These are phyloP conservation scores for Talaromyces albobiverticillius DNA, from an alignment of 2,329 filamentous ascomycete genomes.

Conservation along the genomic window DNA sequence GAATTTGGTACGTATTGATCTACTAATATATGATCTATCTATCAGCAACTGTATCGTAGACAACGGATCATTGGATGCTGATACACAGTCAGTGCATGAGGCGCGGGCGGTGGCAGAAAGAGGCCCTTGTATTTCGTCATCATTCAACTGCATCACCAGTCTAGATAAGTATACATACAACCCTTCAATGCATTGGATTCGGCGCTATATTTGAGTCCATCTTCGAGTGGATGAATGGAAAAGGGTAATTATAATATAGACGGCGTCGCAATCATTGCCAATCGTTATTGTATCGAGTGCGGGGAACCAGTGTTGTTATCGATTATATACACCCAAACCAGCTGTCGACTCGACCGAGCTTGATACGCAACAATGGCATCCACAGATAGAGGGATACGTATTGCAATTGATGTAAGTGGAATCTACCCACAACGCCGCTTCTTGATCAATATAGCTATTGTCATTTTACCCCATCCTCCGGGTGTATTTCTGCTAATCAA, in stretches of 20 bases:
- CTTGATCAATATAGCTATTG: neutral
- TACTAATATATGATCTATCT: too few relatives aligned
- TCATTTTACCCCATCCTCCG: neutral
- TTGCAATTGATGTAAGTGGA: conserved; percentile 17
- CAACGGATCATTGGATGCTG: too few relatives aligned
- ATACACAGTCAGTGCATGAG: too few relatives aligned
- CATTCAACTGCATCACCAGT: neutral
- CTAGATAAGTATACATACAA: neutral
- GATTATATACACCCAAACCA: neutral
- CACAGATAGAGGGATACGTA: conserved; percentile 14
- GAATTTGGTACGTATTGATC: too few relatives aligned
- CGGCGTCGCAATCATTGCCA: neutral
- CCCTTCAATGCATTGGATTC: neutral
- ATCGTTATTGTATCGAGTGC: neutral
- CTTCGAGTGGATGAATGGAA: neutral
- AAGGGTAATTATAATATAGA: neutral
- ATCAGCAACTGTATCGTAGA: too few relatives aligned
- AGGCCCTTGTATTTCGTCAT: conserved; percentile 4
- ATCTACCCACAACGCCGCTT: too few relatives aligned
- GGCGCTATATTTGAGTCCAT: neutral
- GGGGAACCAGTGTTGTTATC: neutral
- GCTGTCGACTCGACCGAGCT: neutral
- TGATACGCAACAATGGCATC: conserved; percentile 5
- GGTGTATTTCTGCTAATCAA: conserved; percentile 6
- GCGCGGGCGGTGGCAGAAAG: conserved; percentile 13